Percentiles rank a stretch among this genome's conserved stretches.
Conservation (phyloP, 2,329 filamentous ascomycete genomes). For the Lachnellula hyalina region DNA sequence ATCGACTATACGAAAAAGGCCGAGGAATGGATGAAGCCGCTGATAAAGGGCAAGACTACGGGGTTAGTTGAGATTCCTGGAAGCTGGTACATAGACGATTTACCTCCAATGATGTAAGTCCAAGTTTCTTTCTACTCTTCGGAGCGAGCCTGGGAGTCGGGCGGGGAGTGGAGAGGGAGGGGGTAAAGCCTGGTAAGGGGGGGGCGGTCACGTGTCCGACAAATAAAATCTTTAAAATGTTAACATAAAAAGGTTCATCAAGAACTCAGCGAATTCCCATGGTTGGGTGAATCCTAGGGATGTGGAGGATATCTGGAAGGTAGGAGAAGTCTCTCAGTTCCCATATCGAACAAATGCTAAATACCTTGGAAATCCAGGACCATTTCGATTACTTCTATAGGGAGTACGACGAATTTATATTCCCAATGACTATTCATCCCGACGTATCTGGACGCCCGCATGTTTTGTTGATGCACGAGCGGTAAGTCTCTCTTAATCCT, state of each 20-base stretch:
- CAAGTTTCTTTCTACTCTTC: no score
- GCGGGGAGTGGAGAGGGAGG: no score
- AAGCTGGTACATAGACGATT: slow-evolving; percentile 55
- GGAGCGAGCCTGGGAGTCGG: no score
- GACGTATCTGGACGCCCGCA: slow-evolving; percentile 69
- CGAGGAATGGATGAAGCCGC: slow-evolving; percentile 61
- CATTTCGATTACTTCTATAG: slow-evolving; percentile 71
- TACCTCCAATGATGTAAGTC: slow-evolving; percentile 58
- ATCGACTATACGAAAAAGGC: slow-evolving; percentile 61
- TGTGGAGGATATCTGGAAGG: slow-evolving; percentile 59
- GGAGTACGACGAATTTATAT: slow-evolving; percentile 72
- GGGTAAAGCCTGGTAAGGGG: no score
- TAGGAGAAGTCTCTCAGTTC: slow-evolving; percentile 28
- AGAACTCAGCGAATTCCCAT: slow-evolving; percentile 58
- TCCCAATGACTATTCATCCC: slow-evolving; percentile 72
- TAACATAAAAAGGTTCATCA: slow-evolving; percentile 46
- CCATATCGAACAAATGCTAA: background rate
- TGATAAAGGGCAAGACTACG: slow-evolving; percentile 53
- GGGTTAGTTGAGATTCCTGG: slow-evolving; percentile 63
- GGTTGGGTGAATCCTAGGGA: slow-evolving; percentile 51
- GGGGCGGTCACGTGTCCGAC: no score
- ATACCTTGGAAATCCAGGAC: slow-evolving; percentile 32
- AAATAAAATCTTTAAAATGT: no score
- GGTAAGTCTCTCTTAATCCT: slow-evolving; percentile 35
- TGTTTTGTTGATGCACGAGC: slow-evolving; percentile 68